Evolutionary conservation across 805 yeast species (phyloP).

Genomic region (Saturnispora ahearnii): DNA sequence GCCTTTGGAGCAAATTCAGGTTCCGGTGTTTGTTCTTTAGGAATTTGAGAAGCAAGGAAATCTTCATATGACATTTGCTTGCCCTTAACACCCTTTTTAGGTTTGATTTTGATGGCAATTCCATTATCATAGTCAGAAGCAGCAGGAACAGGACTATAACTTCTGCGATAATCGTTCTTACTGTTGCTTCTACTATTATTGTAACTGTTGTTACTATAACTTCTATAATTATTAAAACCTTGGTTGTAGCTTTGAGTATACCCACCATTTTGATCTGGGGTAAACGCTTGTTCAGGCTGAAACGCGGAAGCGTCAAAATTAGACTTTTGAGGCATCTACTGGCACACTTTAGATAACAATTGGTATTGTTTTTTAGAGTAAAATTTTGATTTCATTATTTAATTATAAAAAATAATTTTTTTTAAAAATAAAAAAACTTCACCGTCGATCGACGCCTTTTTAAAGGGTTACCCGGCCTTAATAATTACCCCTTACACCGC

Average conservation of each 20-base stretch:
- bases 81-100: constrained; percentile 2
- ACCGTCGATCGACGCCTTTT: neutral
- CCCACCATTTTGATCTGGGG: constrained; percentile 7
- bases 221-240: constrained; percentile 1
- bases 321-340: constrained; percentile 33
- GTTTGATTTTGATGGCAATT: constrained; percentile 2
- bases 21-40: neutral
- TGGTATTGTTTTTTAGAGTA: neutral
- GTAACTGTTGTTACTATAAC: neutral
- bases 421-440: neutral
- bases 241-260: constrained; percentile 5
- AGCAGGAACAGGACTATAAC: constrained; percentile 1
- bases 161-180: neutral
- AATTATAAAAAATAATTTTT: neutral
- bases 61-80: constrained; percentile 2
- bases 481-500: constrained; percentile 4
- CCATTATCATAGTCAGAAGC: constrained; percentile 1
- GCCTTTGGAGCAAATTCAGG: neutral
- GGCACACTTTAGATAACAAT: neutral
- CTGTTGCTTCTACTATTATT: neutral
- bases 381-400: neutral
- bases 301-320: constrained; percentile 29
- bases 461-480: constrained; percentile 1
- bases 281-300: constrained; percentile 22
- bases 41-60: constrained; percentile 1